phyloP scores from a whole-genome alignment of 257 asterid genomes.

The Lycium ferocissimum region DNA sequence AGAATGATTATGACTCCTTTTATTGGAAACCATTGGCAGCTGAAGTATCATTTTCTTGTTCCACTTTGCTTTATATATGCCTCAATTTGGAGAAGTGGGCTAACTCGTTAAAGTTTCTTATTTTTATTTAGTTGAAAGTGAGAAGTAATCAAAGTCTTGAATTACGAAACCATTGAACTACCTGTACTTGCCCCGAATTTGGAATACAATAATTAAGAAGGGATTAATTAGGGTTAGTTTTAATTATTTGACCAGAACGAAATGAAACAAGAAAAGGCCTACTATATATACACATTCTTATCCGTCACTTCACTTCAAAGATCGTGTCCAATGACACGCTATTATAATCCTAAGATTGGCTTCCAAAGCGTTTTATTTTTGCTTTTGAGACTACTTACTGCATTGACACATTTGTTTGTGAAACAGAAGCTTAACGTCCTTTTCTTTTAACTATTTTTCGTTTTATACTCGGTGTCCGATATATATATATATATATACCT shows the following conservation, averaged over 20 bases:
- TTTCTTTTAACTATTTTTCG: neutral
- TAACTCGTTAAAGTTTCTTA: slow-evolving; percentile 25
- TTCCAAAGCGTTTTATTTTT: neutral
- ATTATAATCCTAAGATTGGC: slow-evolving; percentile 33
- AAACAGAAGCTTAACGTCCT: neutral
- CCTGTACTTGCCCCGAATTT: slow-evolving; percentile 46
- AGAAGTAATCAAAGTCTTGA: slow-evolving; percentile 55
- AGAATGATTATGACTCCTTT: slow-evolving; percentile 31
- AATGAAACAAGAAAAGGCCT: slow-evolving; percentile 51
- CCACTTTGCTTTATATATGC: slow-evolving; percentile 51
- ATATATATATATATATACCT: neutral
- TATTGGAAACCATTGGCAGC: slow-evolving; percentile 45
- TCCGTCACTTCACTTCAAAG: slow-evolving; percentile 58
- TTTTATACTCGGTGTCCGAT: neutral
- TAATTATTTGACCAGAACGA: slow-evolving; percentile 44
- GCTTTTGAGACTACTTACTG: neutral
- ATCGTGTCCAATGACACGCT: slow-evolving; percentile 49
- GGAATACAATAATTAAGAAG: slow-evolving; percentile 34
- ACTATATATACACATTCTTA: slow-evolving; percentile 42
- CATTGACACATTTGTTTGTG: neutral
- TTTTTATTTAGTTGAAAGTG: slow-evolving; percentile 51
- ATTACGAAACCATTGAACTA: slow-evolving; percentile 60
- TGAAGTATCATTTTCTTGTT: slow-evolving; percentile 55
- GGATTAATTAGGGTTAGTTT: slow-evolving; percentile 50
- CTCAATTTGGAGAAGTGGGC: slow-evolving; percentile 44